Evolutionary conservation across 1,284 basidiomycete species (phyloP).

Genomic region (Marasmius tenuissimus): DNA sequence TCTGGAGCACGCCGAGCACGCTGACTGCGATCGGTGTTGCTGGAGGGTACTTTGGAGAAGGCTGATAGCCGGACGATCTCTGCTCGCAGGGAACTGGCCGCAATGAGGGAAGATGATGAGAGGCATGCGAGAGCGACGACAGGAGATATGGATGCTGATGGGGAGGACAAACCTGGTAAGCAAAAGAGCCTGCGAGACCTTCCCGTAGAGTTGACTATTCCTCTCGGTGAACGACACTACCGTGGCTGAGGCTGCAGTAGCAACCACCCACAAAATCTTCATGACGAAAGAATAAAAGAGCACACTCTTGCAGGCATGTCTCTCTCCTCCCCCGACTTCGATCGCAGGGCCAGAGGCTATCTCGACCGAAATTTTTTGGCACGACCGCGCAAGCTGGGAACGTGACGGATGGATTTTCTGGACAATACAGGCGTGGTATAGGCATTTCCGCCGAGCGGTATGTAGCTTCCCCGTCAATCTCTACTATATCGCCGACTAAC

Average conservation of each 20-base stretch:
- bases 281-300: conserved; percentile 69
- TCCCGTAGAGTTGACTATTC: neutral
- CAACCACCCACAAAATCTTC: conserved; percentile 70
- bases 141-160: conserved; percentile 70
- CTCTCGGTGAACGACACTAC: conserved; percentile 43
- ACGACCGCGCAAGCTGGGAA: conserved; percentile 66
- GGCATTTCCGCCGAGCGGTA: conserved; percentile 77
- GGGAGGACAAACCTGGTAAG: conserved; percentile 59
- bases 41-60: conserved; percentile 83
- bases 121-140: conserved; percentile 72
- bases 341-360: conserved; percentile 47
- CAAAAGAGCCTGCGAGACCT: neutral
- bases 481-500: neutral
- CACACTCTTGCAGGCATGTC: conserved; percentile 58
- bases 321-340: conserved; percentile 45
- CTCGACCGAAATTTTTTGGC: conserved; percentile 64
- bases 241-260: conserved; percentile 60
- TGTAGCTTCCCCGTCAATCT: neutral
- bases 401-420: conserved; percentile 75
- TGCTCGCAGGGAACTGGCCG: conserved; percentile 70
- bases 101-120: conserved; percentile 82
- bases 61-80: conserved; percentile 85
- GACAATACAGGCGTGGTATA: conserved; percentile 87
- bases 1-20: conserved; percentile 51
- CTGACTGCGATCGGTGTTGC: conserved; percentile 75